phyloP scores from a whole-genome alignment of 139 green algal species.

The Tetradesmus lagerheimii region DNA sequence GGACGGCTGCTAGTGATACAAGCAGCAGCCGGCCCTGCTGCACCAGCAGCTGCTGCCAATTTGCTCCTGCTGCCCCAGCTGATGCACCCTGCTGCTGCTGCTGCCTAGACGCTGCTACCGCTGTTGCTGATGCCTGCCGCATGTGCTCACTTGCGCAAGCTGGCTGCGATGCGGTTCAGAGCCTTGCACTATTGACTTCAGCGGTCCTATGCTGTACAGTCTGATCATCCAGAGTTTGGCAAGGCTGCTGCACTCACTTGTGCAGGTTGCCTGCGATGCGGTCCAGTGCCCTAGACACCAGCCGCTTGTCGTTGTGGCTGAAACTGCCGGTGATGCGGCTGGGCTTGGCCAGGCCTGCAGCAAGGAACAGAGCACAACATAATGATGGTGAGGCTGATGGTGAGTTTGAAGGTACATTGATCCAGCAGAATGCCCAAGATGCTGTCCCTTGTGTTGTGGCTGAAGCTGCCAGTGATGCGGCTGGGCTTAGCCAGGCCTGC shows the following conservation, averaged over 20 bases:
- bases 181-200: too few relatives aligned
- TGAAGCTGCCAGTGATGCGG: constrained; percentile 26
- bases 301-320: constrained; percentile 19
- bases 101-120: background rate
- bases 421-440: constrained; percentile 3
- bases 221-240: too few relatives aligned
- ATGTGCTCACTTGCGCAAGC: background rate
- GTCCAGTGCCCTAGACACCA: constrained; percentile 28
- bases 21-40: background rate
- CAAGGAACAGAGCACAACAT: too few relatives aligned
- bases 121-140: background rate
- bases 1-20: too few relatives aligned
- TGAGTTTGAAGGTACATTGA: too few relatives aligned
- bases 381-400: too few relatives aligned
- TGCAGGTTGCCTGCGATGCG: constrained; percentile 10
- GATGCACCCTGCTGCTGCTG: too few relatives aligned
- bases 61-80: background rate
- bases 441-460: constrained; percentile 25
- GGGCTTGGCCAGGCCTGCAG: constrained; percentile 8
- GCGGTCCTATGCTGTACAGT: too few relatives aligned
- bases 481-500: constrained; percentile 9
- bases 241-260: background rate
- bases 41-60: background rate
- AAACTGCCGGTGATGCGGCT: constrained; percentile 24
- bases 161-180: constrained; percentile 14